Evolutionary conservation across 371 early-diverging fungal genomes (phyloP).

Genomic region (Aphelidium insulamus): DNA sequence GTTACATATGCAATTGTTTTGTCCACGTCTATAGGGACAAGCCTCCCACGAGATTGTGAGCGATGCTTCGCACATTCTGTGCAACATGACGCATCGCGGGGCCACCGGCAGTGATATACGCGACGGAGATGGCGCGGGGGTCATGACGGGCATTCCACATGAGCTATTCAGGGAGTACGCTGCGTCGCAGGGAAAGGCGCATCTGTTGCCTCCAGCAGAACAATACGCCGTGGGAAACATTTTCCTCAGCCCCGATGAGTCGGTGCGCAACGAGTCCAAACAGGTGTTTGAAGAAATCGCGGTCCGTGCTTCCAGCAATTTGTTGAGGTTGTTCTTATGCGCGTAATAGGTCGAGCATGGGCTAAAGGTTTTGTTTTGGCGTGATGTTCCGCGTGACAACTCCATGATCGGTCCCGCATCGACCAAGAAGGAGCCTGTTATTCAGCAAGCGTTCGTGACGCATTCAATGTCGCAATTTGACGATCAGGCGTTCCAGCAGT

Average conservation of each 20-base stretch:
- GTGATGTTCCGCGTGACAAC: slow-evolving; percentile 60
- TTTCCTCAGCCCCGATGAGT: slow-evolving; percentile 46
- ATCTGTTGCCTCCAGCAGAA: slow-evolving; percentile 45
- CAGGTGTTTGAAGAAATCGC: slow-evolving; percentile 52
- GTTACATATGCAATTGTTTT: too few species aligned
- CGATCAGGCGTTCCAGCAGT: slow-evolving; percentile 50
- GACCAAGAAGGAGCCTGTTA: slow-evolving; percentile 70
- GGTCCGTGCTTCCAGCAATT: too few species aligned
- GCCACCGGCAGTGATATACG: slow-evolving; percentile 68
- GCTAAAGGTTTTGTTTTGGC: slow-evolving; percentile 70
- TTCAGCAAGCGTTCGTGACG: slow-evolving; percentile 78
- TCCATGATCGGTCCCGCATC: slow-evolving; percentile 72
- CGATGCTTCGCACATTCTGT: slow-evolving; percentile 66
- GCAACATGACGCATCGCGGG: slow-evolving; percentile 95
- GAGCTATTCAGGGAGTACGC: slow-evolving; percentile 45
- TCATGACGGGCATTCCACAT: slow-evolving; percentile 86
- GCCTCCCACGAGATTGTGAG: slow-evolving; percentile 66
- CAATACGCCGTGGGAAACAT: slow-evolving; percentile 85
- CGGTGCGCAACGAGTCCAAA: slow-evolving; percentile 36
- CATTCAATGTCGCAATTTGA: slow-evolving; percentile 25
- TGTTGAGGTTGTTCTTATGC: too few species aligned
- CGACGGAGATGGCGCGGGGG: slow-evolving; percentile 72
- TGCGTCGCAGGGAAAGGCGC: slow-evolving; percentile 21
- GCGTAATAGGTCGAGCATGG: slow-evolving; percentile 31
- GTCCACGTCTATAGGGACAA: slow-evolving; percentile 13